Conservation (phyloP, 495 filamentous ascomycete species). For the Chlorociboria aeruginascens region DNA sequence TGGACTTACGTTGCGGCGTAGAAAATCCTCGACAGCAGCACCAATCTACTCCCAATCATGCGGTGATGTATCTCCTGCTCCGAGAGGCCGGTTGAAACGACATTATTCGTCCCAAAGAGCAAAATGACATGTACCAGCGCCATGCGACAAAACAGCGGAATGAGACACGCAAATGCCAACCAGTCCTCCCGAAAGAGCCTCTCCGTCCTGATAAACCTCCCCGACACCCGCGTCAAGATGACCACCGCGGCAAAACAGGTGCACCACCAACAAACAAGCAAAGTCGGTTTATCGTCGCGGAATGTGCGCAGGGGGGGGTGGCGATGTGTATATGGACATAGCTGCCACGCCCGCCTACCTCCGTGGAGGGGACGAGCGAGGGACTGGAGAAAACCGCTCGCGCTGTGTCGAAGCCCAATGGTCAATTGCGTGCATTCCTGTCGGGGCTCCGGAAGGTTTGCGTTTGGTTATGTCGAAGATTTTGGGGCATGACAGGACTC, state of each 20-base stretch:
- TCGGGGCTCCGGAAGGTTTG: constrained; percentile 2
- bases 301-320: constrained; percentile 45
- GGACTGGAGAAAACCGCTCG: constrained; percentile 6
- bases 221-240: constrained; percentile 62
- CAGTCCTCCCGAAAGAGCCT: constrained; percentile 79
- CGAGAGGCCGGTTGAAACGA: constrained; percentile 32
- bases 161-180: constrained; percentile 64
- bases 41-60: constrained; percentile 48
- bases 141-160: constrained; percentile 76
- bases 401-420: neutral
- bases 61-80: constrained; percentile 36
- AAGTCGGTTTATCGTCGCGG: constrained; percentile 55
- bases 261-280: constrained; percentile 93
- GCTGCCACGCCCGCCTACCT: constrained; percentile 44
- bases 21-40: constrained; percentile 52
- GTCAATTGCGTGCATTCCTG: constrained; percentile 8
- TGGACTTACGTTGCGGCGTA: constrained; percentile 56
- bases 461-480: constrained; percentile 3
- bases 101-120: constrained; percentile 82
- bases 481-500: constrained; percentile 9
- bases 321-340: constrained; percentile 44
- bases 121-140: constrained; percentile 76
- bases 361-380: constrained; percentile 46
- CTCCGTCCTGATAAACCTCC: constrained; percentile 72
- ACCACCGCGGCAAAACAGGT: constrained; percentile 70